A percentile compares a stretch with the other conserved stretches of the same genome.
These are phyloP conservation scores for Inga oerstediana DNA, from an alignment of 306 rosid species.

Conservation along the genomic window DNA sequence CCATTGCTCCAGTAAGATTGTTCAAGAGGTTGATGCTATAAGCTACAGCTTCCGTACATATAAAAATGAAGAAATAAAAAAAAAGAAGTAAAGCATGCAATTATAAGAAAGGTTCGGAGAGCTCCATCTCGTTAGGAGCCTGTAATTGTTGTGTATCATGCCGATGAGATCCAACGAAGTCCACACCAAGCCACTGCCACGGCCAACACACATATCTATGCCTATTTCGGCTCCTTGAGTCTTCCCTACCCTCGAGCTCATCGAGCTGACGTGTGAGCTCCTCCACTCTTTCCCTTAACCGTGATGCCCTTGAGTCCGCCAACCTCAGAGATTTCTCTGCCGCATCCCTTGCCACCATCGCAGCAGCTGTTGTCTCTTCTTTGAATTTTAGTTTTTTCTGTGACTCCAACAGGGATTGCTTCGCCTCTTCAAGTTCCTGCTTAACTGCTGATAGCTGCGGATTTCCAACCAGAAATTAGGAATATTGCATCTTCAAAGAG, in stretches of 20 bases:
- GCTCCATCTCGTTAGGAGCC: slow-evolving; percentile 92
- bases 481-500: slow-evolving; percentile 21
- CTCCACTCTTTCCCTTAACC: slow-evolving; percentile 87
- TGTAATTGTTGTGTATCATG: slow-evolving; percentile 50
- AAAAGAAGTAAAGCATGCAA: slow-evolving; percentile 25
- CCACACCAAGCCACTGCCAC: slow-evolving; percentile 97
- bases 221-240: slow-evolving; percentile 53
- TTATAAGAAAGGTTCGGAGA: slow-evolving; percentile 86
- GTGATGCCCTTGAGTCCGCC: slow-evolving; percentile 83
- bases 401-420: slow-evolving; percentile 70
- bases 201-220: slow-evolving; percentile 98
- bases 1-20: slow-evolving; percentile 31
- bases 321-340: slow-evolving; percentile 88
- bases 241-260: slow-evolving; percentile 77
- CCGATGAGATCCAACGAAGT: slow-evolving; percentile 71
- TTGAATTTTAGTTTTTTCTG: slow-evolving; percentile 87
- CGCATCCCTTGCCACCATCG: slow-evolving; percentile 99
- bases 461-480: slow-evolving; percentile 35
- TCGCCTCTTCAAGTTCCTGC: slow-evolving; percentile 91
- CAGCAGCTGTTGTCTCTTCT: slow-evolving; percentile 93
- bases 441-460: slow-evolving; percentile 74
- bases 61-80: slow-evolving; percentile 43
- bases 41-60: slow-evolving; percentile 39
- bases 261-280: slow-evolving; percentile 92
- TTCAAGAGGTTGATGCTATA: slow-evolving; percentile 32